These are phyloP conservation scores for Didymella keratinophila DNA, from an alignment of 2,329 filamentous ascomycete species.

Conservation along the genomic window DNA sequence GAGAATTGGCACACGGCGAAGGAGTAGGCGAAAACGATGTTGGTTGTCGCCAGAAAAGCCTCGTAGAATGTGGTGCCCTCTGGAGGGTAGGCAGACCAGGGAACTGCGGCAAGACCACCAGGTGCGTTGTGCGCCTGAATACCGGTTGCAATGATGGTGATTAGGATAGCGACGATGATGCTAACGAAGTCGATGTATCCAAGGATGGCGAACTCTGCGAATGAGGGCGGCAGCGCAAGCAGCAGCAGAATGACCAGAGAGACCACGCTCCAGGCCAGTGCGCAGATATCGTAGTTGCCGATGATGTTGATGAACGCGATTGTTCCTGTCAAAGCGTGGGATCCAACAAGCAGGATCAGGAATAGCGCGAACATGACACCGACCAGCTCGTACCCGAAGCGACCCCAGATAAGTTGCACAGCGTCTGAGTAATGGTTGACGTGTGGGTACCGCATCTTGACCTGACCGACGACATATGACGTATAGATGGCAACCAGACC, in stretches of 20 bases:
- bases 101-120: conserved; percentile 40
- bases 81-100: conserved; percentile 47
- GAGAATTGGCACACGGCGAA: conserved; percentile 74
- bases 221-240: conserved; percentile 68
- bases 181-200: conserved; percentile 65
- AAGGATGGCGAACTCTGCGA: conserved; percentile 70
- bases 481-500: conserved; percentile 69
- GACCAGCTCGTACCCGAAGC: conserved; percentile 57
- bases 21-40: conserved; percentile 44
- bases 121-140: conserved; percentile 43
- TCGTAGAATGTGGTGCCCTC: conserved; percentile 66
- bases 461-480: conserved; percentile 67
- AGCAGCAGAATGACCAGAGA: conserved; percentile 67
- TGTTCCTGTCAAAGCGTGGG: conserved; percentile 74
- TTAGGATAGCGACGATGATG: conserved; percentile 69
- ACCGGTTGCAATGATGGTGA: conserved; percentile 74
- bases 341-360: conserved; percentile 69
- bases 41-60: conserved; percentile 59
- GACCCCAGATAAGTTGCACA: conserved; percentile 69
- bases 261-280: conserved; percentile 70
- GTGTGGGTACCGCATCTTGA: conserved; percentile 66
- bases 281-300: conserved; percentile 65
- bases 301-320: conserved; percentile 72
- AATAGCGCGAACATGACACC: conserved; percentile 62
- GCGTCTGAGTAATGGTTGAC: conserved; percentile 75